A percentile compares a stretch with the other conserved stretches of the same genome.
These are phyloP conservation scores for Podospora anserina DNA, from an alignment of 495 filamentous ascomycete species.

Conservation along the genomic window DNA sequence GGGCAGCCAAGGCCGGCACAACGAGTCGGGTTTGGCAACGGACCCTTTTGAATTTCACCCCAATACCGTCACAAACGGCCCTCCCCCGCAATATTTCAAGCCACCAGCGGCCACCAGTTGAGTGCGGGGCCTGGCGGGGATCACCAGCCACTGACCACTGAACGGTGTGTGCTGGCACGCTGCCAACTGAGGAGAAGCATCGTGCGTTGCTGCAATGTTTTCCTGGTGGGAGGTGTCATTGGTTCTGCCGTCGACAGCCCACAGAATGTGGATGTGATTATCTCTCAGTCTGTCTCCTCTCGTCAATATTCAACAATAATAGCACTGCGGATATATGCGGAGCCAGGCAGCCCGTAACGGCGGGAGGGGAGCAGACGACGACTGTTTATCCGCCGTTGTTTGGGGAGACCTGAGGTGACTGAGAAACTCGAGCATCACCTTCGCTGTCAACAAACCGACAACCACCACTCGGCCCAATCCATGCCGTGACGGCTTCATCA, in stretches of 20 bases:
- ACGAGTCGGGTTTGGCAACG: background rate
- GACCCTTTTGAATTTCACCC: background rate
- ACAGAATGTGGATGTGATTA: conserved; percentile 4
- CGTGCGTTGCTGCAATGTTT: conserved; percentile 10
- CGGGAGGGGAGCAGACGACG: background rate
- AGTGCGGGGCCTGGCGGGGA: background rate
- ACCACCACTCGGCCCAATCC: conserved; percentile 6
- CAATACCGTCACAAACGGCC: background rate
- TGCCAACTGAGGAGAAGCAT: background rate
- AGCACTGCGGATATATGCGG: background rate
- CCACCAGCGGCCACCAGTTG: conserved; percentile 2
- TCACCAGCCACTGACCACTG: background rate
- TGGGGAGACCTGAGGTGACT: too few relatives aligned
- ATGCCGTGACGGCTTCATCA: conserved; percentile 18
- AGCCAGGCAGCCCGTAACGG: background rate
- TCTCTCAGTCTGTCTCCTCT: background rate
- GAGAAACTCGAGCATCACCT: conserved; percentile 5
- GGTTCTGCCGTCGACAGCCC: conserved; percentile 4
- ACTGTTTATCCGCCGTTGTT: background rate
- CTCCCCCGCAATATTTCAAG: conserved; percentile 11
- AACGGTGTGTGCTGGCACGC: background rate
- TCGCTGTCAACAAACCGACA: too few relatives aligned
- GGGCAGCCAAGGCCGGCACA: background rate
- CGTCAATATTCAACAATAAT: background rate
- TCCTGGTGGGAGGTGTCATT: conserved; percentile 3